phyloP scores from a whole-genome alignment of 352 stramenopile genomes.

The Pilasporangium apinafurcum region DNA sequence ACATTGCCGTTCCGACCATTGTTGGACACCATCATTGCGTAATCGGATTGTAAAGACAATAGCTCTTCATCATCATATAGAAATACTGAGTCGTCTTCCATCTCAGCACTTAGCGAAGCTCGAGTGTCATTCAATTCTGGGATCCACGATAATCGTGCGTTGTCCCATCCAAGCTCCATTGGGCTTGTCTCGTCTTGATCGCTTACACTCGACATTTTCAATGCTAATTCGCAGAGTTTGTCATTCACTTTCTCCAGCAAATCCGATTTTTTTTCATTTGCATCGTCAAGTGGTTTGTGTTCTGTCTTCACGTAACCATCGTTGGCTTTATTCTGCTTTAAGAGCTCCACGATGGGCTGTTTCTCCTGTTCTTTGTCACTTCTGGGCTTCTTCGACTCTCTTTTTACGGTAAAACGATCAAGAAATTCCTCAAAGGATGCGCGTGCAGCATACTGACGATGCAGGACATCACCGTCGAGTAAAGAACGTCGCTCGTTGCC shows the following conservation, averaged over 20 bases:
- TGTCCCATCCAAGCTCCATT: conserved; percentile 18
- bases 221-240: conserved; percentile 14
- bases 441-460: conserved; percentile 10
- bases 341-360: no score
- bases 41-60: no score
- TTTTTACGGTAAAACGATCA: conserved; percentile 27
- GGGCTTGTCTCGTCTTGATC: conserved; percentile 6
- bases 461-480: conserved; percentile 21
- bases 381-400: no score
- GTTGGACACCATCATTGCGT: no score
- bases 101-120: no score
- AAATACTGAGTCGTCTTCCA: no score
- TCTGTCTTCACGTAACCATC: no score
- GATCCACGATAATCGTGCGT: conserved; percentile 3
- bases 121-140: conserved; percentile 1
- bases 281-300: no score
- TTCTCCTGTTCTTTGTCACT: no score
- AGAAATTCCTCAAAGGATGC: conserved; percentile 22
- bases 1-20: no score
- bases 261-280: background rate
- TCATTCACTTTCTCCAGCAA: conserved; percentile 11
- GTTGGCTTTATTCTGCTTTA: no score
- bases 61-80: no score
- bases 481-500: conserved; percentile 25
- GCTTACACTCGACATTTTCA: conserved; percentile 12